These are phyloP conservation scores for Crithidia fasciculata DNA, from an alignment of 208 protist species.

Conservation along the genomic window DNA sequence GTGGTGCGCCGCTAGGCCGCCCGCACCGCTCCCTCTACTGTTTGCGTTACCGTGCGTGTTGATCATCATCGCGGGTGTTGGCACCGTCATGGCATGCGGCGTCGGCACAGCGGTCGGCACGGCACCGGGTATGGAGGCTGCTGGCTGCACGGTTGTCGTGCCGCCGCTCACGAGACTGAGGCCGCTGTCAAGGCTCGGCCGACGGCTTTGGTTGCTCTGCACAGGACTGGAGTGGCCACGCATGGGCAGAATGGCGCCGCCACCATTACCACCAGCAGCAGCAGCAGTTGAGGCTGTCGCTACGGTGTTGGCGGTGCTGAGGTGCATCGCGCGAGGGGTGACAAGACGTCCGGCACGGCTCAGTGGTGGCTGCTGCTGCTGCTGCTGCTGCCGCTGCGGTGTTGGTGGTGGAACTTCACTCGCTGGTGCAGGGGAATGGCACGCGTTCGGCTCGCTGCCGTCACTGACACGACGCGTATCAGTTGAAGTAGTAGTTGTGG, in stretches of 20 bases:
- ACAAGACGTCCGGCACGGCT: conserved; percentile 2
- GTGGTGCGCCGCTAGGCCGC: background rate
- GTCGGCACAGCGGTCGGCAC: no score
- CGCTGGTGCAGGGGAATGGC: background rate
- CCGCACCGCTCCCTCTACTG: no score
- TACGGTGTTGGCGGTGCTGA: background rate
- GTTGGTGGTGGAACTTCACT: background rate
- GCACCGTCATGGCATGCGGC: background rate
- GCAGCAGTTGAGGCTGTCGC: background rate
- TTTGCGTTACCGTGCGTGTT: no score
- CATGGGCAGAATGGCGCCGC: background rate
- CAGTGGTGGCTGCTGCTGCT: conserved; percentile 4
- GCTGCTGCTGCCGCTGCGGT: background rate
- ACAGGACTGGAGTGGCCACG: conserved; percentile 10
- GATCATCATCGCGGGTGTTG: background rate
- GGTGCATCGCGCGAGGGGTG: conserved; percentile 4
- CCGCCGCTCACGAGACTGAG: background rate
- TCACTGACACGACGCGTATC: conserved; percentile 4
- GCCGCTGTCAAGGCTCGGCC: background rate
- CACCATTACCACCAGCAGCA: background rate
- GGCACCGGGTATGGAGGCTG: background rate
- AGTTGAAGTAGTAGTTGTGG: background rate
- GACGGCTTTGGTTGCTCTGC: background rate
- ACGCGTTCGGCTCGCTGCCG: no score
- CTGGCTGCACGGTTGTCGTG: background rate